Evolutionary conservation across 2,329 filamentous ascomycete species (phyloP).

Genomic region (Fusarium liriodendri): DNA sequence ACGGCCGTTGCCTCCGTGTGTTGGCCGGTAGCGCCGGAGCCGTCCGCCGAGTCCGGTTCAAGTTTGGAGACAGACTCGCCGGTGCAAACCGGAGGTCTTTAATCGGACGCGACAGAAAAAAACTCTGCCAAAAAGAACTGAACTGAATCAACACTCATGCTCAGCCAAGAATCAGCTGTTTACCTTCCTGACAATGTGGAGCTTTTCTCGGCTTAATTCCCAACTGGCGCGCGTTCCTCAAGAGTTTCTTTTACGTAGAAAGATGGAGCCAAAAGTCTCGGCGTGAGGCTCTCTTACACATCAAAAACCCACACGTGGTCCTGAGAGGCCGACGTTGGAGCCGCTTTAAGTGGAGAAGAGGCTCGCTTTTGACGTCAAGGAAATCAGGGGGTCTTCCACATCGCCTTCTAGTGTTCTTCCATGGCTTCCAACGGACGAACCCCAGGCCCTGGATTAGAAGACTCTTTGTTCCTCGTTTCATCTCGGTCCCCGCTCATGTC

Average conservation of each 20-base stretch:
- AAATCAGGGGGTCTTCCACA: conserved; percentile 16
- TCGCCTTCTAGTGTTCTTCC: conserved; percentile 18
- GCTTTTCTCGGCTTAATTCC: conserved; percentile 6
- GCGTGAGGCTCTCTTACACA: conserved; percentile 20
- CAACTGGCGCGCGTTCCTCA: conserved; percentile 6
- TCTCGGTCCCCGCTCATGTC: not conserved
- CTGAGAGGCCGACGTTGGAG: conserved; percentile 15
- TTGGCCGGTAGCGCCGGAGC: not conserved
- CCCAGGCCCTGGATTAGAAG: not conserved
- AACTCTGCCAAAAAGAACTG: not conserved
- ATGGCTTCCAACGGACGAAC: conserved; percentile 1
- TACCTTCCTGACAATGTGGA: conserved; percentile 11
- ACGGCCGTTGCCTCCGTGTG: not conserved
- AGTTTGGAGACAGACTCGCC: not conserved
- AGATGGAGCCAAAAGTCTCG: conserved; percentile 34
- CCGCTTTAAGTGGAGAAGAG: conserved; percentile 14
- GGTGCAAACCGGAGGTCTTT: not conserved
- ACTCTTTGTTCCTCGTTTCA: not conserved
- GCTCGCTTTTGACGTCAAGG: conserved; percentile 24
- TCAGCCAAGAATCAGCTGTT: not conserved
- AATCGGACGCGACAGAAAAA: not conserved
- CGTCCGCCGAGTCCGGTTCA: not conserved
- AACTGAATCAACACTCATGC: not conserved
- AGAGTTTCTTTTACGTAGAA: conserved; percentile 40
- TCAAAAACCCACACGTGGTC: conserved; percentile 15